These are phyloP conservation scores for Exobasidium cylindrosporum DNA, from an alignment of 1,284 basidiomycete species.

Conservation along the genomic window DNA sequence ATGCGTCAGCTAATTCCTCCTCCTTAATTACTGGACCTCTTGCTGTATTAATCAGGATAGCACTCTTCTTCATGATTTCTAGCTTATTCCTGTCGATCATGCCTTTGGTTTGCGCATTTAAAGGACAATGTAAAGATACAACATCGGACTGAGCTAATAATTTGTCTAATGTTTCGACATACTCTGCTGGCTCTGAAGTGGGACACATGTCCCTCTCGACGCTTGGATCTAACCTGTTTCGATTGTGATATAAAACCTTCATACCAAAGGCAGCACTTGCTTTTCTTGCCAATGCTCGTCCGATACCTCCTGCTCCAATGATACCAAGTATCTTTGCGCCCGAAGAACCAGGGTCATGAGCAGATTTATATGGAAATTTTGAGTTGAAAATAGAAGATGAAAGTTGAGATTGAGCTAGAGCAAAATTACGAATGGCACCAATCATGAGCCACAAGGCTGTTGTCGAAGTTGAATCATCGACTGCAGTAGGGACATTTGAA, in stretches of 20 bases:
- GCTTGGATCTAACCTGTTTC: slow-evolving; percentile 25
- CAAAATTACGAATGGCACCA: slow-evolving; percentile 41
- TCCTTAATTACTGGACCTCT: slow-evolving; percentile 60
- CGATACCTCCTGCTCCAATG: slow-evolving; percentile 48
- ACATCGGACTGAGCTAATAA: slow-evolving; percentile 57
- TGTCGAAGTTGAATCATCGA: slow-evolving; percentile 47
- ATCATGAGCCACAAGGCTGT: slow-evolving; percentile 46
- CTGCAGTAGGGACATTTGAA: slow-evolving; percentile 45
- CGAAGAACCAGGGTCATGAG: slow-evolving; percentile 28
- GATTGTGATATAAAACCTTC: slow-evolving; percentile 46
- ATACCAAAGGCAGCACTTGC: slow-evolving; percentile 44
- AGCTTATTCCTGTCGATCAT: slow-evolving; percentile 57
- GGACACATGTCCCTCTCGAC: slow-evolving; percentile 42
- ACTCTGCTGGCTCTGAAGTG: slow-evolving; percentile 16
- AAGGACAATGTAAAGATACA: slow-evolving; percentile 59
- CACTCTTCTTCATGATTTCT: slow-evolving; percentile 52
- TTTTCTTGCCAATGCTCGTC: slow-evolving; percentile 41
- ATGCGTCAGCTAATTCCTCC: slow-evolving; percentile 36
- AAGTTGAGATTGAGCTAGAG: slow-evolving; percentile 31
- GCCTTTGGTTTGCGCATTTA: slow-evolving; percentile 56
- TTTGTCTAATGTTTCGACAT: slow-evolving; percentile 51
- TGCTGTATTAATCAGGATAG: slow-evolving; percentile 59
- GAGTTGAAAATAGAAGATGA: slow-evolving; percentile 34
- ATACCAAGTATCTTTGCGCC: slow-evolving; percentile 43
- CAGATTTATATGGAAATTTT: slow-evolving; percentile 32